A percentile compares a stretch with the other conserved stretches of the same genome.
Conservation (phyloP, 2,329 filamentous ascomycete species). For the Coniochaeta pulveracea region DNA sequence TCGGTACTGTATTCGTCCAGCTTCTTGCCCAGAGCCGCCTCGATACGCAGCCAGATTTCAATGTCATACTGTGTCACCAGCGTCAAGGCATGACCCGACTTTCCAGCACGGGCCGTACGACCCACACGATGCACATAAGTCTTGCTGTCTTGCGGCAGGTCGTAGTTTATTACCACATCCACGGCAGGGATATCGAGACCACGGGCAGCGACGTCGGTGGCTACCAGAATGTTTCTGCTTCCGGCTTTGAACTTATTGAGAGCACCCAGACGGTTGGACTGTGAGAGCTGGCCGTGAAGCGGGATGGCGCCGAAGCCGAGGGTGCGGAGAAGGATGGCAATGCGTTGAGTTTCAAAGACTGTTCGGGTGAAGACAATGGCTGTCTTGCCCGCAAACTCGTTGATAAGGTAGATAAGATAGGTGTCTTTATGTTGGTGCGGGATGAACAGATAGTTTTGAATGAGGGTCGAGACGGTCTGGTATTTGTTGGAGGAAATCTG, state of each 20-base stretch:
- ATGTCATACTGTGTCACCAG: slow-evolving; percentile 83
- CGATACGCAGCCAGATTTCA: slow-evolving; percentile 70
- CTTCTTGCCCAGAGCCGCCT: slow-evolving; percentile 65
- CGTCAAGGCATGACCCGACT: slow-evolving; percentile 69
- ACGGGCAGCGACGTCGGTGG: slow-evolving; percentile 86
- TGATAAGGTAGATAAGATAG: slow-evolving; percentile 76
- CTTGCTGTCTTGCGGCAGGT: slow-evolving; percentile 74
- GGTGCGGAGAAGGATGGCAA: slow-evolving; percentile 71
- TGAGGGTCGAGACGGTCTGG: slow-evolving; percentile 80
- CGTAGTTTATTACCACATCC: slow-evolving; percentile 75
- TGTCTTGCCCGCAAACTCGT: slow-evolving; percentile 77
- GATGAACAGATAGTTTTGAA: slow-evolving; percentile 79
- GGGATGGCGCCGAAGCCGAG: slow-evolving; percentile 88
- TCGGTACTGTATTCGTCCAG: slow-evolving; percentile 56
- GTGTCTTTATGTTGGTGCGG: slow-evolving; percentile 82
- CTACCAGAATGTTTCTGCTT: slow-evolving; percentile 76
- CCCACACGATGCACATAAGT: slow-evolving; percentile 88
- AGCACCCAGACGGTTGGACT: slow-evolving; percentile 75
- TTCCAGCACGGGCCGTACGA: slow-evolving; percentile 77
- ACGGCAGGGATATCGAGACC: slow-evolving; percentile 91
- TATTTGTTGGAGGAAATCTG: slow-evolving; percentile 76
- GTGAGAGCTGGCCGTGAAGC: slow-evolving; percentile 82
- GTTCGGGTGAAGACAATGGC: slow-evolving; percentile 88
- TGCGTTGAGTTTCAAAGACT: slow-evolving; percentile 77
- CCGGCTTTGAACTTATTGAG: slow-evolving; percentile 81